A percentile compares a stretch with the other conserved stretches of the same genome.
Evolutionary conservation across 345 rosid species (phyloP).

Genomic region (Syzygium aqueum): DNA sequence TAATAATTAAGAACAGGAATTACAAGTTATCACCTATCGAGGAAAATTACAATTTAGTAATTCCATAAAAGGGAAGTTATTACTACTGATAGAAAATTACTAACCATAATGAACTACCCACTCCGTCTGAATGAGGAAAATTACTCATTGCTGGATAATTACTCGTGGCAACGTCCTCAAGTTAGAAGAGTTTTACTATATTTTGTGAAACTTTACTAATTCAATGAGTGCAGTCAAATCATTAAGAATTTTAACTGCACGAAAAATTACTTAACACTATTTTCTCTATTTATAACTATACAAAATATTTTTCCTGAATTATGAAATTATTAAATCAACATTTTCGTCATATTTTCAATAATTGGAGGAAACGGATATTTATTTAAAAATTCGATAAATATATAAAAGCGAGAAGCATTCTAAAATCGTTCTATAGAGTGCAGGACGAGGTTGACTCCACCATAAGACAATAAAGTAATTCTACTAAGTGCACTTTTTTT

Average conservation of each 20-base stretch:
- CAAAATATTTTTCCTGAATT: background rate
- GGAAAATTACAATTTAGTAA: background rate
- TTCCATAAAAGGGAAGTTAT: background rate
- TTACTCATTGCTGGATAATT: background rate
- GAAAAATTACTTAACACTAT: background rate
- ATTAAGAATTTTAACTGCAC: background rate
- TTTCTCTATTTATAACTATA: background rate
- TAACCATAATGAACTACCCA: background rate
- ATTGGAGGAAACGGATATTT: background rate
- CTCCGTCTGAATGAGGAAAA: background rate
- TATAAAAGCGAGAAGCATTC: background rate
- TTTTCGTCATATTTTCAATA: background rate
- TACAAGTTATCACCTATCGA: background rate
- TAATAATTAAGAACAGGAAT: background rate
- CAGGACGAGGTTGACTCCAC: background rate
- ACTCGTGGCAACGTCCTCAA: background rate
- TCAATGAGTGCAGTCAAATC: background rate
- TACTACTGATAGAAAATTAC: too few species aligned
- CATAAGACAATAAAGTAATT: background rate
- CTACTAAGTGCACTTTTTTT: background rate
- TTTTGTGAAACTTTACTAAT: background rate
- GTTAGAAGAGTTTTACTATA: background rate
- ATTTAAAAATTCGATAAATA: background rate
- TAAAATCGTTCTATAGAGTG: background rate
- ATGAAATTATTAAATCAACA: background rate